Base-by-base conservation (phyloP, 106 monocot species). In the Dendrobium huoshanense region DNA sequence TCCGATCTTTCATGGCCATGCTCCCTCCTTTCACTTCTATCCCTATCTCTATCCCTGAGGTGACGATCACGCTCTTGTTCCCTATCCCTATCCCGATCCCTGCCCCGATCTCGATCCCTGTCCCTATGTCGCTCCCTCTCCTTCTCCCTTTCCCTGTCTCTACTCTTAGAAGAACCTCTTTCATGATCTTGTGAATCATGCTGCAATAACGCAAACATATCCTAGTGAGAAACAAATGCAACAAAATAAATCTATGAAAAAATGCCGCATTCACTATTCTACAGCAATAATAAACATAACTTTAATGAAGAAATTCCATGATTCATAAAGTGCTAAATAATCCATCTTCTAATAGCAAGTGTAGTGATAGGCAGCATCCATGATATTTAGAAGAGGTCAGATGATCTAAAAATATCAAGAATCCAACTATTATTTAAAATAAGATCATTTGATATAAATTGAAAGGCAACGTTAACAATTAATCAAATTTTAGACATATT, bases 11-110 rank as follows among this genome's bases (percentile, higher is more conserved):
- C 73, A 25, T 40, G 65, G 18, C 73, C 40, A 47, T 40, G 33
- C 33, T 81, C 80, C 10, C 80, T 81, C 33, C 80, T 80, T 59
- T 80, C 80, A 72, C 80, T 72, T 72, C 65, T 70, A 22, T 80
- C 80, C 80, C 80, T 70, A 67, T 73, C 73, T 42, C 73, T 73
- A 75, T 80, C 59, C 41, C 65, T 64, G 5, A 42, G 45, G 24
- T 79, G 44, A 25, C 67, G 79, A 79, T 67, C 79, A 41, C 79
- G 67, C n/a, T 67, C 79, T 42, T 40, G 31, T 4, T 79, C 67
- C 16, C 67, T 42, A 16, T 79, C 79, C 15, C 79, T 29, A 9
- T 79, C 61, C 10, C 78, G 16, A 20, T 59, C 78, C 41, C 78
- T 58, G 8, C 59, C 67, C 22, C 61, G 20, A 67, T 79, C 79